phyloP scores from a whole-genome alignment of 345 rosid species.

The Ailanthus altissimus region DNA sequence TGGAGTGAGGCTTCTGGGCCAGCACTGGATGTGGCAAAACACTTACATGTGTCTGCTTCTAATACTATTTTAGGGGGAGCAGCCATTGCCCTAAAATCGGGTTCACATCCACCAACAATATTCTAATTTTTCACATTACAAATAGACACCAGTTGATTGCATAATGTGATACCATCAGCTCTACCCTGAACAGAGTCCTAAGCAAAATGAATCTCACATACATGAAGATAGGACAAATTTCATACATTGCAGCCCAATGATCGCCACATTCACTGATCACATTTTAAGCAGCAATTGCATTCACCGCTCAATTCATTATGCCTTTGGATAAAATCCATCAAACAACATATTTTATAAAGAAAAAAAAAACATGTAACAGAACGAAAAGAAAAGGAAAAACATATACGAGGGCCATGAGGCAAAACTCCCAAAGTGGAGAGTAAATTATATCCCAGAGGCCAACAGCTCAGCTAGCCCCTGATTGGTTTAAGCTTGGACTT shows the following conservation, averaged over 20 bases:
- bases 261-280: not conserved
- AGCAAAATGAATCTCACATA: not conserved
- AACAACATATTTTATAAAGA: not conserved
- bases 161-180: not conserved
- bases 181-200: not conserved
- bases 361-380: not conserved
- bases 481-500: conserved; percentile 39
- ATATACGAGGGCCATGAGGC: not conserved
- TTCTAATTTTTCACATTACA: too few species aligned
- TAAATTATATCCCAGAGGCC: not conserved
- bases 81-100: not conserved
- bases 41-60: not conserved
- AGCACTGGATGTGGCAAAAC: not conserved
- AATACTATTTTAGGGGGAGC: not conserved
- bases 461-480: not conserved
- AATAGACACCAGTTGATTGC: not conserved
- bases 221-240: not conserved
- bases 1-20: not conserved
- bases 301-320: not conserved
- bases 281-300: not conserved
- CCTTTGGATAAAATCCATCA: not conserved
- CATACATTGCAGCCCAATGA: not conserved
- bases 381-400: not conserved
- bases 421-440: not conserved
- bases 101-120: not conserved